Conservation (phyloP, 345 rosid genomes). For the Corymbia maculata region DNA sequence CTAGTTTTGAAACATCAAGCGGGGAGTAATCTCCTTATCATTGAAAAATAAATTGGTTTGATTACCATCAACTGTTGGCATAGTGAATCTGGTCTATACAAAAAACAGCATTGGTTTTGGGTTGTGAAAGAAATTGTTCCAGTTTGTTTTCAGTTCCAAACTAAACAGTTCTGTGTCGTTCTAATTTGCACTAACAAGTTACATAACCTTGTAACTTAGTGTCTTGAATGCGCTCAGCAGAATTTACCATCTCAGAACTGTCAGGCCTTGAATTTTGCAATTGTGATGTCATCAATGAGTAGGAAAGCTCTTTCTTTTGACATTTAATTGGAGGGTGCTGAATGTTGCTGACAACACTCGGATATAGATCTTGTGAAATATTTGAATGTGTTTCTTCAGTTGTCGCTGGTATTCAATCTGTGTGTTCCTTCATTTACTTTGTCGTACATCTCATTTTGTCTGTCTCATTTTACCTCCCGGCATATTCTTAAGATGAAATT, state of each 20-base stretch:
- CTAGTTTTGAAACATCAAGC: background rate
- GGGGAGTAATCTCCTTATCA: background rate
- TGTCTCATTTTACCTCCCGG: background rate
- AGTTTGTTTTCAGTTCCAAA: background rate
- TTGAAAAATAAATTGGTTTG: background rate
- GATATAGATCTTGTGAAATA: background rate
- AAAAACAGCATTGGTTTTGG: background rate
- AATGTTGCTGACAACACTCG: background rate
- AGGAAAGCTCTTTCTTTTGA: background rate
- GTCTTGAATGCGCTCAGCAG: background rate
- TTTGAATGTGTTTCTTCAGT: background rate
- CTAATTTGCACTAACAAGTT: background rate
- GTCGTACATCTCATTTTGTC: background rate
- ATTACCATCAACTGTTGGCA: background rate
- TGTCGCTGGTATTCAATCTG: background rate
- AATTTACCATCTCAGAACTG: background rate
- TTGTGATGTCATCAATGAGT: background rate
- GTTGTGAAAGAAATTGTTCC: background rate
- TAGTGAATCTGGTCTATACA: background rate
- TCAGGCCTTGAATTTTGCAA: background rate
- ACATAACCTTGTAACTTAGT: background rate
- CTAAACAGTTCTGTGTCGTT: background rate
- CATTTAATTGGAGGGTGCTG: background rate
- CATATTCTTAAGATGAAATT: background rate
- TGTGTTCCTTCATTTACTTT: background rate